These are phyloP conservation scores for Clonostachys rosea DNA, from an alignment of 2,329 filamentous ascomycete genomes.

Conservation along the genomic window DNA sequence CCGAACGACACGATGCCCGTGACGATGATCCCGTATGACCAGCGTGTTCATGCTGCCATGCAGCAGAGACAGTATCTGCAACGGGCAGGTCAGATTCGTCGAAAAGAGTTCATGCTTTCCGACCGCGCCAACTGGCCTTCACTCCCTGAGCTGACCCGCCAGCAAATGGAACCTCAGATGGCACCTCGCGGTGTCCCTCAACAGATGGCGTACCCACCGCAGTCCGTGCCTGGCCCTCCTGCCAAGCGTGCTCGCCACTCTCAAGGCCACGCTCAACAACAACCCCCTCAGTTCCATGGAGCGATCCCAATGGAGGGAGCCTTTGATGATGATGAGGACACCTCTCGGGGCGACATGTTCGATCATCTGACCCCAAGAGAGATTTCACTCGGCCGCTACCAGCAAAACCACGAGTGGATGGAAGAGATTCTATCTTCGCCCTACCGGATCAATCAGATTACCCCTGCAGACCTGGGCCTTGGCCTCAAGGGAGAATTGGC, in stretches of 20 bases:
- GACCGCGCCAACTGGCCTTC: constrained; percentile 89
- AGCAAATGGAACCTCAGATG: constrained; percentile 45
- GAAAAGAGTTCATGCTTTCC: constrained; percentile 92
- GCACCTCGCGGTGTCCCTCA: constrained; percentile 47
- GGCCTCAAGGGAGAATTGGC: constrained; percentile 81
- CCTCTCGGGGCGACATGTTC: constrained; percentile 80
- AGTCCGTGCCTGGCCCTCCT: constrained; percentile 43
- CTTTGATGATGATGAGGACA: constrained; percentile 87
- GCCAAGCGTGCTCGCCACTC: constrained; percentile 48
- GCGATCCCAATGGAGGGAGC: constrained; percentile 24
- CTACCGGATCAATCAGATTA: constrained; percentile 79
- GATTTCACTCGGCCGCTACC: constrained; percentile 80
- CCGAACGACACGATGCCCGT: constrained; percentile 68
- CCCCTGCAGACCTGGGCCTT: constrained; percentile 80
- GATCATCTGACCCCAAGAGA: constrained; percentile 87
- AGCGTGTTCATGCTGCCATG: constrained; percentile 56
- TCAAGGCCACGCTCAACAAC: constrained; percentile 30
- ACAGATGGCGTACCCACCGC: constrained; percentile 58
- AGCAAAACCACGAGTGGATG: constrained; percentile 98
- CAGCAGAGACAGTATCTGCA: constrained; percentile 61
- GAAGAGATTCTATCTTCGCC: constrained; percentile 92
- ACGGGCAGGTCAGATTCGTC: constrained; percentile 73
- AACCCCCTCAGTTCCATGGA: constrained; percentile 25
- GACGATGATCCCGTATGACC: constrained; percentile 59
- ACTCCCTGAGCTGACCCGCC: constrained; percentile 52